phyloP scores from a whole-genome alignment of 2,329 filamentous ascomycete species.

The Fusarium poae region DNA sequence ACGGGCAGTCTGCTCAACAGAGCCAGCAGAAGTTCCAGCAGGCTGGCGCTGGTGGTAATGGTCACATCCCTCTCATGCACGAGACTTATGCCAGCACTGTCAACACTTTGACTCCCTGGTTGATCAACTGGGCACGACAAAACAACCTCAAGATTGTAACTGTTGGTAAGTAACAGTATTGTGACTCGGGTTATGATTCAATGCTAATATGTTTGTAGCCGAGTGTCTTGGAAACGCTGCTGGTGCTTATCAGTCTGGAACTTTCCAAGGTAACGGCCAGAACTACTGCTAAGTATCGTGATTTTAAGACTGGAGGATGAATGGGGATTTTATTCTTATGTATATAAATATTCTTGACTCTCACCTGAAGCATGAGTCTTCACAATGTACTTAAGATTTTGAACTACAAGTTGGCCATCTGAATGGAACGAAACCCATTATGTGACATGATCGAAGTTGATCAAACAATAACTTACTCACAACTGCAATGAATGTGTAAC shows the following conservation, averaged over 20 bases:
- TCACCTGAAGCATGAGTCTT: background rate
- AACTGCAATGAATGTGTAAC: fast-evolving
- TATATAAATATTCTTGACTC: background rate
- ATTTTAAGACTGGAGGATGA: background rate
- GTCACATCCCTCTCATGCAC: conserved; percentile 70
- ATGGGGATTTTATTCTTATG: background rate
- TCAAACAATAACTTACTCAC: fast-evolving
- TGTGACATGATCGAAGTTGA: background rate
- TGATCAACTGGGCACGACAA: conserved; percentile 64
- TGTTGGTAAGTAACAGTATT: conserved; percentile 57
- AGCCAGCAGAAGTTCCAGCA: conserved; percentile 66
- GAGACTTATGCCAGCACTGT: conserved; percentile 66
- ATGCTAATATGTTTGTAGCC: conserved; percentile 11
- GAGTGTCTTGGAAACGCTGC: conserved; percentile 35
- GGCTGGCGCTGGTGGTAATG: conserved; percentile 58
- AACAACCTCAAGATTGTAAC: conserved; percentile 64
- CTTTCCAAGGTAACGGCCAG: conserved; percentile 32
- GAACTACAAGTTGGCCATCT: background rate
- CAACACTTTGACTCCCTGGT: conserved; percentile 61
- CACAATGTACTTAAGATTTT: background rate
- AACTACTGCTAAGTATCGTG: conserved; percentile 7
- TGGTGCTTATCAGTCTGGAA: conserved; percentile 33
- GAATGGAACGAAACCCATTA: fast-evolving
- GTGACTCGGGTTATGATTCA: fast-evolving
- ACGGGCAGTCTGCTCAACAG: conserved; percentile 63